Evolutionary conservation across 2,329 filamentous ascomycete genomes (phyloP), one percentile per base, ranked within the genome.

Genomic region (Penicillium sp.): DNA sequence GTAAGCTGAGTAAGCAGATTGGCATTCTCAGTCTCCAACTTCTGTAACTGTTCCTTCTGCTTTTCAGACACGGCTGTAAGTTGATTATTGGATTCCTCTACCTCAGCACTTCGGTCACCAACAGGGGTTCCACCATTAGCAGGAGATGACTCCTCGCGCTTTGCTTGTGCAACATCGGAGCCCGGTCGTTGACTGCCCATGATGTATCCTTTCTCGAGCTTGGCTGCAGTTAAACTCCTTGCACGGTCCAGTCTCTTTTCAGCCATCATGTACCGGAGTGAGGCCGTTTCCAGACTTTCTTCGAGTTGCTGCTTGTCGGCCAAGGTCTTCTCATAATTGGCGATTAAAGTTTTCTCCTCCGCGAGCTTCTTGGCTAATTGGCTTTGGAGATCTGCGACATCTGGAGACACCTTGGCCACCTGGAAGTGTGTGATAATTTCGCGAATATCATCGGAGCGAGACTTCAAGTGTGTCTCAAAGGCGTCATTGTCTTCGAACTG

Each of bases 171-270:
- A 43, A 71, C 73, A 44, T 79, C 78, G 18, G 78, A 76, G 33
- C 76, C 75, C 27, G 75, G 76, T 58, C 77, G 80, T 42, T 75
- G 73, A 14, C 83, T 85, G 54, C 88, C 88, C 55, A 89, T 83
- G 49, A 92, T 84, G 29, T 92, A 92, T 75, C 96, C 90, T 67
- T 91, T 89, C 72, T 97, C 94, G 56, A 99, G 76, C 71, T 96
- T 96, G 58, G 92, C 89, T 1, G 97, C 92, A 54, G 96, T 92
- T 15, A 86, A 79, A 69, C 94, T 99, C 74, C 90, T 93, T 23
- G 89, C 85, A 42, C 94, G 86, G 71, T 99, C 94, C 50, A 97
- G 80, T 71, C 92, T 94, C 78, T 96, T 95, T 73, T 99, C 94
- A 0, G 94, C 94, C 64, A 95, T 90, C 79, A 97, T 90, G 69